Percentiles rank a stretch among this genome's conserved stretches.
Conservation (phyloP, 441 rosid species). For the Flueggea neowawraea region DNA sequence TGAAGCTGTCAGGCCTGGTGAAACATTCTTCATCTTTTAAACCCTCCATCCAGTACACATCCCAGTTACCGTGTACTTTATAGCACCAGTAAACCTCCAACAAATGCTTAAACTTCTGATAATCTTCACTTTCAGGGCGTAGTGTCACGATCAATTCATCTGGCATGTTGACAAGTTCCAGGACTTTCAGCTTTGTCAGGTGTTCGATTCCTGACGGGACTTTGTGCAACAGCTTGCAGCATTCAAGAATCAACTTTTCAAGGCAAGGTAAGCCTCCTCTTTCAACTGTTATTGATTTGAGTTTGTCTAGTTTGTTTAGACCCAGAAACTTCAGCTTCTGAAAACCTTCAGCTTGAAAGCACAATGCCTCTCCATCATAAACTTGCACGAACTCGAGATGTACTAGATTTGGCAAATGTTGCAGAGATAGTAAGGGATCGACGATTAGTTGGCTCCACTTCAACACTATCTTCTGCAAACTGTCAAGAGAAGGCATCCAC, state of each 20-base stretch:
- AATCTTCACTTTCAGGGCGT: conserved; percentile 32
- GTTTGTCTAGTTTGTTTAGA: conserved; percentile 31
- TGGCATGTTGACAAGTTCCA: conserved; percentile 39
- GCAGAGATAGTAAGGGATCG: conserved; percentile 30
- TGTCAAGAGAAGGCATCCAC: conserved; percentile 28
- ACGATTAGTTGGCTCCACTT: conserved; percentile 34
- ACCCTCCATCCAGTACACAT: conserved; percentile 28
- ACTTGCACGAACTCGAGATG: conserved; percentile 43
- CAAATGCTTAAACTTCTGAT: conserved; percentile 24
- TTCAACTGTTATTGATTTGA: conserved; percentile 20
- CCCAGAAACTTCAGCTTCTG: conserved; percentile 33
- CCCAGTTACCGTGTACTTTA: conserved; percentile 33
- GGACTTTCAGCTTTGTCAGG: conserved; percentile 25
- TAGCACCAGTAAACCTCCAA: conserved; percentile 37
- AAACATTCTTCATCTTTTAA: conserved; percentile 13
- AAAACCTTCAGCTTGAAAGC: conserved; percentile 31
- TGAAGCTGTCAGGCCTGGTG: neutral
- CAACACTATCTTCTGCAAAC: conserved; percentile 27
- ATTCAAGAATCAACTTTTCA: conserved; percentile 28
- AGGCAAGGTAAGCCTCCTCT: conserved; percentile 39
- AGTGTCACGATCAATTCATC: conserved; percentile 25
- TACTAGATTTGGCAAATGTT: conserved; percentile 30
- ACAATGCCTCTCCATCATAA: conserved; percentile 23
- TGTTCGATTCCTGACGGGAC: conserved; percentile 42
- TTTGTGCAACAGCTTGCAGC: conserved; percentile 29